Evolutionary conservation across 2,329 filamentous ascomycete species (phyloP), one percentile per base, ranked within the genome.

Genomic region (Epichloe gansuensis): DNA sequence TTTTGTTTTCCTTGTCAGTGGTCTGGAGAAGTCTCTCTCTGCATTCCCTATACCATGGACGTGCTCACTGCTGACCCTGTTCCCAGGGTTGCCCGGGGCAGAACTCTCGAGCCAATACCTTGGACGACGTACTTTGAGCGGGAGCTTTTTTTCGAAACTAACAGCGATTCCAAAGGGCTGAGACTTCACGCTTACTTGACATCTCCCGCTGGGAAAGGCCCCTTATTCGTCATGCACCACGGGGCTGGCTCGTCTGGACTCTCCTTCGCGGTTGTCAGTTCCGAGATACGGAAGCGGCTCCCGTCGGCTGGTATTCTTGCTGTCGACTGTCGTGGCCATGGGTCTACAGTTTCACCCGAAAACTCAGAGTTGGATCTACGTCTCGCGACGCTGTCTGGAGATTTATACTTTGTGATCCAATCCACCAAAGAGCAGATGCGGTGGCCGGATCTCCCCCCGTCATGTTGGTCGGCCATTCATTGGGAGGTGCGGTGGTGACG

Each of bases 51-150:
- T 44, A 25, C 9, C 12, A 25, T 13, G 23, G 23, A 64, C 61
- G 49, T 21, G 17, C 51, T 49, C 15, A 50, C 39, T 43, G 49
- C 51, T 50, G 43, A 53, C 39, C 34, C n/a, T 25, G 25, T 27
- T 35, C 21, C 21, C 62, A 80, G 75, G 48, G 66, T 73, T 54
- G 64, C 71, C 48, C 69, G 74, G 55, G 73, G 77, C 48, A 74
- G 78, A 51, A 75, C 79, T 35, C 66, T 81, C 53, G 78, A 85
- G 45, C 81, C 83, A 52, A 79, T 87, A 23, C 78, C 85, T 36
- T 98, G 93, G 93, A 89, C 87, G 25, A 81, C 86, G 39, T 97
- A 89, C 71, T 97, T 96, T 69, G 81, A 89, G 57, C 83, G 89
- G 60, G 91, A 97, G 65, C 75, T 97, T 52, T 89, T 17, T 61